Evolutionary conservation across 768 basidiomycete species (phyloP).

Genomic region (Leccinum variicolor): DNA sequence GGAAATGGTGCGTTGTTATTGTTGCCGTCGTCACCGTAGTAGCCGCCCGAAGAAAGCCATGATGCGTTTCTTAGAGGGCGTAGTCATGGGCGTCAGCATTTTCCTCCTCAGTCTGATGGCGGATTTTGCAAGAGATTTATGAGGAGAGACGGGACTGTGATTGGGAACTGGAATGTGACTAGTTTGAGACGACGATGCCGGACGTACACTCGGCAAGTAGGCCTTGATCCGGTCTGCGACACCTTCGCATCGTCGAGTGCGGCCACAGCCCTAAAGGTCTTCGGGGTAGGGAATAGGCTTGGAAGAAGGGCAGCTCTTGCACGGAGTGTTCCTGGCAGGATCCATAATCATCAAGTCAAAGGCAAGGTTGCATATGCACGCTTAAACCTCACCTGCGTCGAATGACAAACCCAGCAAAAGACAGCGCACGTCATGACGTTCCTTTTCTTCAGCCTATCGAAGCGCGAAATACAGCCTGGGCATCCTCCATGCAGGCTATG

Average conservation of each 20-base stretch:
- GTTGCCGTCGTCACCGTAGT: slow-evolving; percentile 9
- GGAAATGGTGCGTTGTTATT: slow-evolving; percentile 25
- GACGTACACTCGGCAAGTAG: not conserved
- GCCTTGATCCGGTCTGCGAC: slow-evolving; percentile 23
- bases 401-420: slow-evolving; percentile 45
- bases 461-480: slow-evolving; percentile 24
- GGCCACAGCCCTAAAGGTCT: slow-evolving; percentile 16
- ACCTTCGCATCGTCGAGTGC: slow-evolving; percentile 23
- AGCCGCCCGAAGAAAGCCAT: slow-evolving; percentile 14
- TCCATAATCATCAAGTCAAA: not conserved
- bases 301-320: slow-evolving; percentile 17
- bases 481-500: slow-evolving; percentile 5
- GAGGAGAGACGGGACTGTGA: slow-evolving; percentile 5
- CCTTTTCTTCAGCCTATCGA: slow-evolving; percentile 13
- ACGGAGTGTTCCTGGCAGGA: slow-evolving; percentile 7
- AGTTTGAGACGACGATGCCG: not conserved
- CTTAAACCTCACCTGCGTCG: slow-evolving; percentile 31
- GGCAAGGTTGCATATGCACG: not conserved
- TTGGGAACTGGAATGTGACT: not conserved
- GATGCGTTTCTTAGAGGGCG: slow-evolving; percentile 33
- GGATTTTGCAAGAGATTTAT: slow-evolving; percentile 20
- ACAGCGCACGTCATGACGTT: slow-evolving; percentile 34
- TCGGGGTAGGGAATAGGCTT: slow-evolving; percentile 14
- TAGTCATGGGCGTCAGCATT: not conserved
- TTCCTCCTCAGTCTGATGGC: slow-evolving; percentile 12